Evolutionary conservation across 108 stramenopile species (phyloP), one percentile per base, ranked within the genome.

Genomic region (Cyclotella baltica): DNA sequence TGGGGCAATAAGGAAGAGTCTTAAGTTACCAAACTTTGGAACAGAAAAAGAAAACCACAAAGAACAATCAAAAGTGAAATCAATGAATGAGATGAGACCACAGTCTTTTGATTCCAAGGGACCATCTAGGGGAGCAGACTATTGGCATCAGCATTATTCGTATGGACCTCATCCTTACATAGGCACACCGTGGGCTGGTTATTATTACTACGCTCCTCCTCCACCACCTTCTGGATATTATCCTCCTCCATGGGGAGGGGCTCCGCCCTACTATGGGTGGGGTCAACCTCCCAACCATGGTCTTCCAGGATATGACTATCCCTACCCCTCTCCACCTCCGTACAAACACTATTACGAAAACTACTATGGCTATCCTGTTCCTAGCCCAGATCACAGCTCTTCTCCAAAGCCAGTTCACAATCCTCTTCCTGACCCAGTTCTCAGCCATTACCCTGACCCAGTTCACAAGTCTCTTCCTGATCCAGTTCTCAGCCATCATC

Each of bases 1-100:
- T 43, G 40, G 10, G 6, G 40, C 10, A 10, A n/a, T n/a, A n/a
- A n/a, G 18, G 0, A 34, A 28, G 51, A 15, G 11, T 0, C 13
- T 22, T 28, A 72, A 53, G 70, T 37, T 43, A 19, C 67, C 66
- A 63, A n/a, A n/a, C n/a, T n/a, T n/a, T n/a, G n/a, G n/a, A n/a
- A n/a, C n/a, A n/a, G n/a, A n/a, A n/a, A n/a, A n/a, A n/a, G n/a
- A n/a, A n/a, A n/a, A n/a, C n/a, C n/a, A n/a, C n/a, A n/a, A n/a
- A n/a, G n/a, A n/a, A n/a, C n/a, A n/a, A n/a, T n/a, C n/a, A n/a
- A n/a, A n/a, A n/a, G n/a, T n/a, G n/a, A n/a, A n/a, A n/a, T n/a
- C n/a, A n/a, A n/a, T n/a, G n/a, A n/a, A n/a, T n/a, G 8, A 73
- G 48, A 29, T 50, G 58, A 47, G 53, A n/a, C 48, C 36, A 28